These are phyloP conservation scores for Aegle marmelos DNA, from an alignment of 345 rosid genomes.

Conservation along the genomic window DNA sequence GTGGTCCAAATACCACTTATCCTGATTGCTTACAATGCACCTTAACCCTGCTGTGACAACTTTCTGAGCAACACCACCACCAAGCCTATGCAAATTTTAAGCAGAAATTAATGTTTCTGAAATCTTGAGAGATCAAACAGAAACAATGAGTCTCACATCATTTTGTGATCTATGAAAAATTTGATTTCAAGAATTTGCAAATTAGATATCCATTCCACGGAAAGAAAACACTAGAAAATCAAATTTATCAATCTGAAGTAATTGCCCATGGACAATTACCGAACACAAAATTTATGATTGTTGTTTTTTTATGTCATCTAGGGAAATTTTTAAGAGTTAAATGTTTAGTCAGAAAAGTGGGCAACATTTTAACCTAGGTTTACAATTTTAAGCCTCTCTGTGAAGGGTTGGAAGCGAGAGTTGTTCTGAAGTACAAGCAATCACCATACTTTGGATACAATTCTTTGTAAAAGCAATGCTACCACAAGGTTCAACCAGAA, in stretches of 20 bases:
- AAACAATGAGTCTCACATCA: not conserved
- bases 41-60: conserved; percentile 62
- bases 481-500: not conserved
- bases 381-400: not conserved
- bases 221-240: not conserved
- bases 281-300: not conserved
- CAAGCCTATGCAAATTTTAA: conserved; percentile 47
- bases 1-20: conserved; percentile 71
- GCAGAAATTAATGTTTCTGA: not conserved
- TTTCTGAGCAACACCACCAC: conserved; percentile 53
- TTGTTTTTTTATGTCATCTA: not conserved
- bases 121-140: not conserved
- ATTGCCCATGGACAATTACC: not conserved
- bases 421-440: not conserved
- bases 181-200: not conserved
- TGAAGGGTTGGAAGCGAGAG: not conserved
- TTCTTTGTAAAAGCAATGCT: not conserved
- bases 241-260: not conserved
- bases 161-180: not conserved
- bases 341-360: not conserved
- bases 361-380: not conserved
- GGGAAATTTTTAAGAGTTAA: not conserved
- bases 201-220: not conserved
- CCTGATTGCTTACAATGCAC: conserved; percentile 79
- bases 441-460: not conserved